Evolutionary conservation across 257 asterid genomes (phyloP), one percentile per base, ranked within the genome.

Genomic region (Primulina eburnea): DNA sequence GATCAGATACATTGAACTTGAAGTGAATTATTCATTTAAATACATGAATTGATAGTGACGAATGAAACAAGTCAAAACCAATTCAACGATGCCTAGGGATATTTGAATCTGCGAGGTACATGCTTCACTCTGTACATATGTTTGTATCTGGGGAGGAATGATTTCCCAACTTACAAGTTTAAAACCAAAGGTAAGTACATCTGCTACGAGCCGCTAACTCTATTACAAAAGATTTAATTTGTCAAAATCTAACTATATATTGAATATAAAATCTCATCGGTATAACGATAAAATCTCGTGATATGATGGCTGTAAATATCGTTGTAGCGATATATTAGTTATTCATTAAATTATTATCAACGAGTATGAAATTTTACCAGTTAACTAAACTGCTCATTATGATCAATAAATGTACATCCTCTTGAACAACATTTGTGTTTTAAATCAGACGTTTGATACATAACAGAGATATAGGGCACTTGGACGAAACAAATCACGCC

Each of bases 41-140:
- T 4, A 50, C 57, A 43, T 43, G 18, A 50, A 50, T 50, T 16
- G 57, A 50, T 43, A 16, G 57, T 14, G 57, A 50, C 57, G 8
- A 50, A 50, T 50, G 57, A 18, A 35, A 6, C 21, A 12, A 24
- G 7, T 9, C 16, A 34, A 21, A 18, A 35, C 67, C 20, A 37
- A 40, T 38, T 38, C 65, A 30, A 67, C 3, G 4, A 40, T 35
- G 50, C 20, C 26, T 9, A 8, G 33, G 60, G 38, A 59, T 12
- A 64, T 10, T 4, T 28, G 43, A 7, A 11, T 17, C 10, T 33
- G 57, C 11, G 47, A 33, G 9, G n/a, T n/a, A 68, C 63, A 18
- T 47, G 68, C 70, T 17, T 28, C 64, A 72, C n/a, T 69, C 65
- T 55, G 30, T 35, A 38, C 33, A 14, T 6, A 68, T 69, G 14